Evolutionary conservation across 1,284 basidiomycete species (phyloP).

Genomic region (Lignosus rhinocerotis): DNA sequence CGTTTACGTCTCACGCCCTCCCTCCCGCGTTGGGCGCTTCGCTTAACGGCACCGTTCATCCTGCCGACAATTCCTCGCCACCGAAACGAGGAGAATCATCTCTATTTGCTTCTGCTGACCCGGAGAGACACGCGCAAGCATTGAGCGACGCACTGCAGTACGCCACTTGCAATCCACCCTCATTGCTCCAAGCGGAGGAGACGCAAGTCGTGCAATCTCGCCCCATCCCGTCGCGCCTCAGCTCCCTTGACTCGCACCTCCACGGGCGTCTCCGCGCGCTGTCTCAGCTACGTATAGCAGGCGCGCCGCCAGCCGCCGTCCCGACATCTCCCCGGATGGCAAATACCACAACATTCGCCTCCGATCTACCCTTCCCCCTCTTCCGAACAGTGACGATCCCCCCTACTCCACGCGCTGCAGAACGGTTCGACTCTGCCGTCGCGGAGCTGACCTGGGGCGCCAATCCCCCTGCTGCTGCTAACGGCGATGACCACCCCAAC

Average conservation of each 20-base stretch:
- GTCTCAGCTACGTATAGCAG: slow-evolving; percentile 42
- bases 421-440: neutral
- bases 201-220: neutral
- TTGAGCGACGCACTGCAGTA: slow-evolving; percentile 25
- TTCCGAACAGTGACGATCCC: slow-evolving; percentile 30
- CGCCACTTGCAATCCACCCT: neutral
- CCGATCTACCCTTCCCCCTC: slow-evolving; percentile 1
- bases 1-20: slow-evolving; percentile 9
- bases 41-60: neutral
- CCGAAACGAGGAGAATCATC: neutral
- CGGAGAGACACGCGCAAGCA: slow-evolving; percentile 19
- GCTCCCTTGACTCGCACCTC: slow-evolving; percentile 3
- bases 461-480: neutral
- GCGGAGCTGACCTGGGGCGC: slow-evolving; percentile 3
- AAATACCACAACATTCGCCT: slow-evolving; percentile 5
- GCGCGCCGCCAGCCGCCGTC: slow-evolving; percentile 42
- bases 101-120: neutral
- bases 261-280: slow-evolving; percentile 13
- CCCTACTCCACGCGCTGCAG: slow-evolving; percentile 27
- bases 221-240: neutral
- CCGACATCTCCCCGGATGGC: slow-evolving; percentile 25
- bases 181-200: neutral
- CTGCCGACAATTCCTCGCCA: neutral
- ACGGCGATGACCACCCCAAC: neutral
- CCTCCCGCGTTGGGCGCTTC: neutral